These are phyloP conservation scores for Suillus plorans DNA, from an alignment of 768 basidiomycete species.

Conservation along the genomic window DNA sequence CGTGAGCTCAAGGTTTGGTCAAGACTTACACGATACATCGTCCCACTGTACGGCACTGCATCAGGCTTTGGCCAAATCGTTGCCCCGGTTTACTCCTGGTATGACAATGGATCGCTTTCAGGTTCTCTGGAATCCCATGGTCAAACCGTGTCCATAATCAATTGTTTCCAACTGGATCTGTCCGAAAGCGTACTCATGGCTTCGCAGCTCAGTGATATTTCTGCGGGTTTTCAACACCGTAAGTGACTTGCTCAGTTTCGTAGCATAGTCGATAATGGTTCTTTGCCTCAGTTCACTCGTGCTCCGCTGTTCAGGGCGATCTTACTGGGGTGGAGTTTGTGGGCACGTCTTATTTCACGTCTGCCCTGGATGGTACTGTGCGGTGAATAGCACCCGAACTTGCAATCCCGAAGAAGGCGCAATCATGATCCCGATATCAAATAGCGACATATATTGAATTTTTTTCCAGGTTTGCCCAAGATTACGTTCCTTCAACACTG, in stretches of 20 bases:
- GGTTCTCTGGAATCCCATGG: slow-evolving; percentile 17
- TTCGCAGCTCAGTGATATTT: slow-evolving; percentile 24
- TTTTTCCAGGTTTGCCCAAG: slow-evolving; percentile 10
- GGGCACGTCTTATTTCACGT: slow-evolving; percentile 10
- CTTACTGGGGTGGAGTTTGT: slow-evolving; percentile 18
- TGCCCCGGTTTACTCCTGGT: slow-evolving; percentile 30
- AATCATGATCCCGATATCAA: slow-evolving; percentile 15
- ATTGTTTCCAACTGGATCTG: slow-evolving; percentile 12
- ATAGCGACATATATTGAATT: slow-evolving; percentile 37
- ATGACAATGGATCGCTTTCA: slow-evolving; percentile 21
- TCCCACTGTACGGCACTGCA: slow-evolving; percentile 21
- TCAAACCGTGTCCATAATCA: slow-evolving; percentile 7
- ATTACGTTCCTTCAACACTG: neutral
- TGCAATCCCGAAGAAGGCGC: slow-evolving; percentile 36
- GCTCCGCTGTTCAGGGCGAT: slow-evolving; percentile 19
- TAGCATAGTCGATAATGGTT: neutral
- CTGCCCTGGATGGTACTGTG: neutral
- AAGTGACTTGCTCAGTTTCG: neutral
- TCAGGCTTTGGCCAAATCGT: slow-evolving; percentile 27
- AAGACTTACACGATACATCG: slow-evolving; percentile 21
- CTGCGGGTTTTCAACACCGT: slow-evolving; percentile 28
- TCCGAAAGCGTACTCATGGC: neutral
- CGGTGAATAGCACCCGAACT: slow-evolving; percentile 8
- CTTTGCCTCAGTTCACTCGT: slow-evolving; percentile 15
- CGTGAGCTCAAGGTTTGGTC: slow-evolving; percentile 29